phyloP scores from a whole-genome alignment of 345 rosid genomes.

The Adansonia digitata region DNA sequence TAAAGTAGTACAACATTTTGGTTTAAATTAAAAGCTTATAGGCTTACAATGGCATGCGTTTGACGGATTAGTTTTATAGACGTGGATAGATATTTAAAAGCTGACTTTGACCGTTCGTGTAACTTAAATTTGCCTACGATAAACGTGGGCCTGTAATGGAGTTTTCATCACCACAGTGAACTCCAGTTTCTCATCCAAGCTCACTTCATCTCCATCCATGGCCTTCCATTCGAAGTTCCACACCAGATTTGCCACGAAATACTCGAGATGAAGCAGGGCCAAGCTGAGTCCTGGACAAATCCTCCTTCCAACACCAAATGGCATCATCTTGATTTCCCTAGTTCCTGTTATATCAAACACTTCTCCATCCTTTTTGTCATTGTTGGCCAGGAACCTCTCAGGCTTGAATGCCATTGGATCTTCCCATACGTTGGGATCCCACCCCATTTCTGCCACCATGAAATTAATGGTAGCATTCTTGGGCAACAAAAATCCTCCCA shows the following conservation, averaged over 20 bases:
- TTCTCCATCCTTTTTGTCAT: background rate
- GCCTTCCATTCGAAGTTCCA: conserved; percentile 31
- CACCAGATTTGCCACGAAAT: conserved; percentile 32
- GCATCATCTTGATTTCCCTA: conserved; percentile 40
- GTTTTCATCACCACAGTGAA: conserved; percentile 25
- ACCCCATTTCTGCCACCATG: conserved; percentile 30
- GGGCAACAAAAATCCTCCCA: conserved; percentile 29
- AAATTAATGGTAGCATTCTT: conserved; percentile 23
- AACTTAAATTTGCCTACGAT: background rate
- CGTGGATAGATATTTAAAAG: no score
- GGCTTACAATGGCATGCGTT: no score
- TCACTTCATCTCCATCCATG: conserved; percentile 17
- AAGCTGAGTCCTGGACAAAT: conserved; percentile 34
- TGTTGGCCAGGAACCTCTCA: conserved; percentile 21
- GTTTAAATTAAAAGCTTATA: no score
- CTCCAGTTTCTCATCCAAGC: conserved; percentile 27
- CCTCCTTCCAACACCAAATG: conserved; percentile 41
- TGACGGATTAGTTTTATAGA: no score
- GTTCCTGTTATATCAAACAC: conserved; percentile 31
- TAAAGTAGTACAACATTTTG: no score
- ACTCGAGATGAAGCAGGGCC: conserved; percentile 32
- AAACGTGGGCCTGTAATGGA: conserved; percentile 15
- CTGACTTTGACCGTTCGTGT: no score
- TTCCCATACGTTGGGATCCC: conserved; percentile 32
- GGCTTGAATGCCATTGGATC: conserved; percentile 41